Conservation (phyloP, 2,329 filamentous ascomycete species). For the Nothophaeocryptopus gaeumannii region DNA sequence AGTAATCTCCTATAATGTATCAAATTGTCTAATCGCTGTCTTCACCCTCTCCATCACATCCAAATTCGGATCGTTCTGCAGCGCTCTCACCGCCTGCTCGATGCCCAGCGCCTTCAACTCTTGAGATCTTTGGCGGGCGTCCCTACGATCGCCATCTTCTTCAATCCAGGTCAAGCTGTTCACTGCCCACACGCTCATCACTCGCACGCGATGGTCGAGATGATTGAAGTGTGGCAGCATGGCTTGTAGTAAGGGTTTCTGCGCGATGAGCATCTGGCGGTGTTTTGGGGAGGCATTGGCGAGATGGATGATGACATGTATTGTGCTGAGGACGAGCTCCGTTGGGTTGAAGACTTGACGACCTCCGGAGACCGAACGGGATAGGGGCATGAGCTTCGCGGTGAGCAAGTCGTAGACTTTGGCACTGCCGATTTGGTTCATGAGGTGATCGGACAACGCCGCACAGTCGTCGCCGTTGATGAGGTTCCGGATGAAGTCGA, state of each 20-base stretch:
- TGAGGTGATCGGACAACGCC: constrained; percentile 81
- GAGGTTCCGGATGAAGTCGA: constrained; percentile 87
- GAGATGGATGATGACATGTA: constrained; percentile 83
- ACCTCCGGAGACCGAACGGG: constrained; percentile 27
- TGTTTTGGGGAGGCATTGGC: constrained; percentile 78
- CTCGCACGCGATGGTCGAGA: constrained; percentile 69
- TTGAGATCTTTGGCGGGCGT: constrained; percentile 63
- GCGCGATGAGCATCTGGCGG: constrained; percentile 71
- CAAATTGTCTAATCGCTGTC: constrained; percentile 69
- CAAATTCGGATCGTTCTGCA: constrained; percentile 62
- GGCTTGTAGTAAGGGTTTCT: constrained; percentile 71
- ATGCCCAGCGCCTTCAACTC: constrained; percentile 65
- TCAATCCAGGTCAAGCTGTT: constrained; percentile 85
- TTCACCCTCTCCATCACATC: constrained; percentile 84
- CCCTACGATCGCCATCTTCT: constrained; percentile 63
- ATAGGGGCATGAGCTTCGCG: constrained; percentile 64
- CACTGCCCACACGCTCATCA: constrained; percentile 76
- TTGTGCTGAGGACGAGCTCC: constrained; percentile 73
- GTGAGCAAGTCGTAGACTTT: constrained; percentile 77
- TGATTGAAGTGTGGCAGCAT: constrained; percentile 72
- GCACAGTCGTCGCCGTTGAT: constrained; percentile 63
- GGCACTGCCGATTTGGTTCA: constrained; percentile 71
- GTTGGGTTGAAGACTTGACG: constrained; percentile 39
- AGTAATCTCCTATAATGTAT: constrained; percentile 33
- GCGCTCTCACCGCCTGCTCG: constrained; percentile 31